Conservation (phyloP, 2,329 filamentous ascomycete species). For the Xylariaceae sp. region DNA sequence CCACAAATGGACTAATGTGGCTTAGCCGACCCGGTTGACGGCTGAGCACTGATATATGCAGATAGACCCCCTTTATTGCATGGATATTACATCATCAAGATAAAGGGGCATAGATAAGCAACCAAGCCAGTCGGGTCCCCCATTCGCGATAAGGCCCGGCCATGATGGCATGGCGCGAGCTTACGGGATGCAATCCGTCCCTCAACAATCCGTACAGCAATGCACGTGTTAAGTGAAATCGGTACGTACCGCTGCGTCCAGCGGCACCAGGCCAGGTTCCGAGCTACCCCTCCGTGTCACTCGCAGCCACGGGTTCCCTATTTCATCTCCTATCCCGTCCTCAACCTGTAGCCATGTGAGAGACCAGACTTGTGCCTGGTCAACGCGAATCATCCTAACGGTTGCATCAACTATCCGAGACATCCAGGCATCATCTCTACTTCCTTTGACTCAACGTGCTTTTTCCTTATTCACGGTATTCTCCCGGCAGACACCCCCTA, state of each 20-base stretch:
- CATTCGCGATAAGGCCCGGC: neutral
- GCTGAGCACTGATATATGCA: neutral
- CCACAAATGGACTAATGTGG: neutral
- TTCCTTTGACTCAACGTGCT: neutral
- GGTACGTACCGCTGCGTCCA: neutral
- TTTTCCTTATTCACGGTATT: neutral
- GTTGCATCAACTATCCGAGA: conserved; percentile 7
- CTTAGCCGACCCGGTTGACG: conserved; percentile 3
- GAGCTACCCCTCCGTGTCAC: conserved; percentile 6
- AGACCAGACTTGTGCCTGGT: conserved; percentile 20
- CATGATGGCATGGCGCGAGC: neutral
- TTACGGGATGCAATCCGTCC: neutral
- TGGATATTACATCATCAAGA: neutral
- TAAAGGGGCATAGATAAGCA: neutral
- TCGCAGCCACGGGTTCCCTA: neutral
- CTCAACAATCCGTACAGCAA: neutral
- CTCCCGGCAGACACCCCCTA: neutral
- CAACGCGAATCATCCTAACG: conserved; percentile 14
- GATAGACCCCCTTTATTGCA: neutral
- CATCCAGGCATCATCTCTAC: conserved; percentile 10
- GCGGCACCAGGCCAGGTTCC: neutral
- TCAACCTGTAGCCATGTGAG: conserved; percentile 18
- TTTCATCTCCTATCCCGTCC: neutral
- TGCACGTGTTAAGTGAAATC: neutral
- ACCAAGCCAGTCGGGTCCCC: neutral